Evolutionary conservation across 1,284 basidiomycete species (phyloP), one percentile per base, ranked within the genome.

Genomic region (Sanghuangporus sanghuang): DNA sequence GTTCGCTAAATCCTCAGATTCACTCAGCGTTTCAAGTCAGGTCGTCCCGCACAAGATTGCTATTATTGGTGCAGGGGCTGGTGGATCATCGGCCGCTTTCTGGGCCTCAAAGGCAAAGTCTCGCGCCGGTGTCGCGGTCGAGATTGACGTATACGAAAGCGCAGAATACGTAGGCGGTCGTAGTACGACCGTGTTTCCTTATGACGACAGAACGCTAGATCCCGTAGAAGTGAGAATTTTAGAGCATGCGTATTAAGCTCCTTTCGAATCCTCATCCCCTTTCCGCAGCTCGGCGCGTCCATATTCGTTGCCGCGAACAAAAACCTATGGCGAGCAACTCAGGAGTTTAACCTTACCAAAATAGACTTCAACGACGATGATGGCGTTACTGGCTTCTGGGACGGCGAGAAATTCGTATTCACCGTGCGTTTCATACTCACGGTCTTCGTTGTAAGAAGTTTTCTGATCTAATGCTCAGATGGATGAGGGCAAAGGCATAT

Each of bases 61-160:
- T 6, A 86, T 96, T 70, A 84, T 96, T 50, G 95, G 95, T 42
- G 93, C 94, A 0, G 95, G 95, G 21, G 92, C 95, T 7, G 91
- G 83, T 7, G 95, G 95, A 2, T 86, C 85, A 9, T 87, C 90
- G 11, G 91, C 94, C 8, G 92, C 95, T 0, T 95, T 93, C 74
- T 95, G 93, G 86, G 83, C 96, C 57, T 77, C 82, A 6, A 89
- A 89, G 69, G 90, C 90, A 14, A 87, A 87, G 69, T 78, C 88
- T 65, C 77, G 89, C 38, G 83, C 81, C 59, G 86, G 84, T 1
- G 72, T 90, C 27, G 80, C 86, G 59, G 76, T 94, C 3, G 85
- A 92, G 50, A 78, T 96, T 11, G 93, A 95, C 67, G 83, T 97
- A 7, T 96, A 88, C 72, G 95, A 98, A 68, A 83, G 82, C 67